A percentile compares a stretch with the other conserved stretches of the same genome.
phyloP scores from a whole-genome alignment of 306 rosid species.

The Arachis hypogaea region DNA sequence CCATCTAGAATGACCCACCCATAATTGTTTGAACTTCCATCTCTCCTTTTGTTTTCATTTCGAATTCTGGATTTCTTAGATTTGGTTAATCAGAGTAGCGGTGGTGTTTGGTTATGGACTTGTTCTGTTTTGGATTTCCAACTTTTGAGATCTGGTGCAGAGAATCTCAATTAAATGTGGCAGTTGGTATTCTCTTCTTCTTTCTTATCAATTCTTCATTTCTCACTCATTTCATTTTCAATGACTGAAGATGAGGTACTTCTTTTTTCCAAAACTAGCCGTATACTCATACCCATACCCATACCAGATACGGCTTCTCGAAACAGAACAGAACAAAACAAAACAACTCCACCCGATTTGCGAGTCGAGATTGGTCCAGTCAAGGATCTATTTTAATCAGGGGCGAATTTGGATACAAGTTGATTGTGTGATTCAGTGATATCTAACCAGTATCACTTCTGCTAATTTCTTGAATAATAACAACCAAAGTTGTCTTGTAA shows the following conservation, averaged over 20 bases:
- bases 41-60: not conserved
- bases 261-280: no score
- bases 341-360: no score
- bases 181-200: conserved; percentile 4
- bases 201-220: conserved; percentile 31
- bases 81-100: conserved; percentile 41
- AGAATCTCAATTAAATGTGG: conserved; percentile 9
- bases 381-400: not conserved
- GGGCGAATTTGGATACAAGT: not conserved
- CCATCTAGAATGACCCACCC: conserved; percentile 25
- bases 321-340: no score
- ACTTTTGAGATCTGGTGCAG: conserved; percentile 39
- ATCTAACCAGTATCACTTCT: not conserved
- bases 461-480: conserved; percentile 13
- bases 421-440: not conserved
- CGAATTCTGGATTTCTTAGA: conserved; percentile 16
- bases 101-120: conserved; percentile 4
- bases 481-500: conserved; percentile 12
- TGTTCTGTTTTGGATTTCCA: conserved; percentile 24
- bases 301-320: no score
- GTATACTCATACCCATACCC: not conserved
- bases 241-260: not conserved
- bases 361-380: not conserved
- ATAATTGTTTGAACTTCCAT: not conserved
- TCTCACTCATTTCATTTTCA: conserved; percentile 21